These are phyloP conservation scores for Pinus taeda DNA, from an alignment of 75 land plant species.

Conservation along the genomic window DNA sequence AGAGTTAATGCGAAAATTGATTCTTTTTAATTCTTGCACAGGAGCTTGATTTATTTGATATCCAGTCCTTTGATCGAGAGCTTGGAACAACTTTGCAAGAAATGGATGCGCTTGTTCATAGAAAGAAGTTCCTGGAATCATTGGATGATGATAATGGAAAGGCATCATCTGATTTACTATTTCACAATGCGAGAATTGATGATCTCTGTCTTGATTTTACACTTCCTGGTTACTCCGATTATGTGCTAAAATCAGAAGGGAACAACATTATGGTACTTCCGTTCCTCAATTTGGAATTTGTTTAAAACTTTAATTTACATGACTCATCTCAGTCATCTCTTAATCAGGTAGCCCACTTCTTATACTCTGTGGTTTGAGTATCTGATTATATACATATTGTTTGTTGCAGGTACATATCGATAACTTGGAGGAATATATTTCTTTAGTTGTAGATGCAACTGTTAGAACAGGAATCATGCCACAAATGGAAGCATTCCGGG, in stretches of 20 bases:
- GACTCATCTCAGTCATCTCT: background rate
- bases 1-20: background rate
- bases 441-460: conserved; percentile 71
- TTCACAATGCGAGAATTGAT: conserved; percentile 45
- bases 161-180: conserved; percentile 16
- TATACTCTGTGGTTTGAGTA: background rate
- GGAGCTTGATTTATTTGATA: conserved; percentile 70
- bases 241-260: conserved; percentile 28
- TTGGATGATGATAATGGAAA: background rate
- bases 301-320: background rate
- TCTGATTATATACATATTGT: background rate
- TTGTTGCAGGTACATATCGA: conserved; percentile 42
- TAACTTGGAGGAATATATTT: conserved; percentile 70
- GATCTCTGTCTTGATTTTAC: conserved; percentile 82
- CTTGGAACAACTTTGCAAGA: conserved; percentile 59
- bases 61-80: conserved; percentile 71
- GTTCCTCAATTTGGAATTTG: background rate
- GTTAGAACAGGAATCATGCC: conserved; percentile 48
- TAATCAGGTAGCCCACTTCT: background rate
- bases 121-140: conserved; percentile 30
- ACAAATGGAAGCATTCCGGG: conserved; percentile 70
- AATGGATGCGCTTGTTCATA: conserved; percentile 52
- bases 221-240: conserved; percentile 79
- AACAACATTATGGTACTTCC: conserved; percentile 43
- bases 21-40: conserved; percentile 19